Conservation (phyloP, 192 early-diverging fungal species). For the Spizellomyces sp. region DNA sequence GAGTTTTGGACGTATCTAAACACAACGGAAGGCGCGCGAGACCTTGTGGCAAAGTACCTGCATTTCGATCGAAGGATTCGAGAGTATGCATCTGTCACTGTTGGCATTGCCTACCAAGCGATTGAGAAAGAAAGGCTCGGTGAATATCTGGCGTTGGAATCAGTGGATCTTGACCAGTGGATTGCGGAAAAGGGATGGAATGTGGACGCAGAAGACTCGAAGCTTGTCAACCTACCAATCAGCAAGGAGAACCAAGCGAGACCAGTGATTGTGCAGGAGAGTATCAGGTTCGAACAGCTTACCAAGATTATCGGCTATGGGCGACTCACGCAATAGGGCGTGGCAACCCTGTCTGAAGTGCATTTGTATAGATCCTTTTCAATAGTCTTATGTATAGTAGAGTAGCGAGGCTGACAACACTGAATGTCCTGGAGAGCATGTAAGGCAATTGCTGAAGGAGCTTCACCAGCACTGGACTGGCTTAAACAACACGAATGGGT, state of each 20-base stretch:
- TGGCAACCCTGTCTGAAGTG: not conserved
- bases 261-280: slow-evolving; percentile 83
- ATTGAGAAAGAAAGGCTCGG: slow-evolving; percentile 63
- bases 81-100: slow-evolving; percentile 69
- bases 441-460: too few species aligned
- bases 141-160: slow-evolving; percentile 69
- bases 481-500: too few species aligned
- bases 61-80: slow-evolving; percentile 74
- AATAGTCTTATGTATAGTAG: too few species aligned
- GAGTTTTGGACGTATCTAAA: slow-evolving; percentile 69
- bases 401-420: too few species aligned
- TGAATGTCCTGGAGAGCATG: too few species aligned
- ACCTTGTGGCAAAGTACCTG: slow-evolving; percentile 44
- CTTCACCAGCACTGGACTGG: too few species aligned
- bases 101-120: slow-evolving; percentile 81
- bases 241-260: slow-evolving; percentile 85
- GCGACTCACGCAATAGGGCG: slow-evolving; percentile 11
- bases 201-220: slow-evolving; percentile 46
- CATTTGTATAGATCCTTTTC: too few species aligned
- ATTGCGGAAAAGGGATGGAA: slow-evolving; percentile 66
- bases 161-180: slow-evolving; percentile 60
- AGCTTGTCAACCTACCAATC: slow-evolving; percentile 72
- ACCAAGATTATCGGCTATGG: slow-evolving; percentile 46
- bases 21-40: slow-evolving; percentile 57
- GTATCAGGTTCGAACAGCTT: slow-evolving; percentile 80